Percentiles rank a stretch among this genome's conserved stretches.
Evolutionary conservation across 2,329 filamentous ascomycete genomes (phyloP).

Genomic region (Ophiobolus disseminans): DNA sequence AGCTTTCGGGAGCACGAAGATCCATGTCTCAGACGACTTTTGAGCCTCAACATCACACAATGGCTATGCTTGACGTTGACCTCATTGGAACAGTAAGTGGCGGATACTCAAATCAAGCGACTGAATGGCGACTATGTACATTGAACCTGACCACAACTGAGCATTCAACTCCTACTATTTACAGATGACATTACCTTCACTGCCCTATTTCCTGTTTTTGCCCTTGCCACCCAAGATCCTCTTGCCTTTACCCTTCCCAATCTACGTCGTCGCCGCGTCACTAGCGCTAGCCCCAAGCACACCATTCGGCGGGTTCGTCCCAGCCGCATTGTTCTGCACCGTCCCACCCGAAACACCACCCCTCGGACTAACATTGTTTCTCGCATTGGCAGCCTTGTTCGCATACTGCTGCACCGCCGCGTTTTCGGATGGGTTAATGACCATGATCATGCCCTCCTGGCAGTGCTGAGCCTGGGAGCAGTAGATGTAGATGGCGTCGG

Average conservation of each 20-base stretch:
- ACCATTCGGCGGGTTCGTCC: slow-evolving; percentile 29
- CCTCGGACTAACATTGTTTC: slow-evolving; percentile 32
- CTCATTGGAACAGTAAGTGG: no score
- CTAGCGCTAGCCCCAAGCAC: slow-evolving; percentile 16
- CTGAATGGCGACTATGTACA: no score
- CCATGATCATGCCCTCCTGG: slow-evolving; percentile 74
- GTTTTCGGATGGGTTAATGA: slow-evolving; percentile 65
- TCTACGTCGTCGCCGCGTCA: slow-evolving; percentile 9
- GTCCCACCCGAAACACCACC: slow-evolving; percentile 29
- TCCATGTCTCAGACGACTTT: no score
- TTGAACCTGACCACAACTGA: no score
- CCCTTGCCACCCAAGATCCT: slow-evolving; percentile 1
- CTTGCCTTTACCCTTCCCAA: neutral
- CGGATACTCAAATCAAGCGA: no score
- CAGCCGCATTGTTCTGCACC: slow-evolving; percentile 28
- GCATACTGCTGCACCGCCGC: slow-evolving; percentile 30
- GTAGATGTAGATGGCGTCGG: slow-evolving; percentile 77
- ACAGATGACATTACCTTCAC: no score
- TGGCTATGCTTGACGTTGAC: no score
- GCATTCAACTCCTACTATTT: no score
- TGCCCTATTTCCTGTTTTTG: neutral
- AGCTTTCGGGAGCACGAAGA: no score
- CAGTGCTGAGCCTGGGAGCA: slow-evolving; percentile 74
- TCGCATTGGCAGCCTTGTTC: slow-evolving; percentile 32
- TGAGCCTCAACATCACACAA: no score